Conservation (phyloP, 2,329 filamentous ascomycete genomes). For the Colletotrichum filicis region DNA sequence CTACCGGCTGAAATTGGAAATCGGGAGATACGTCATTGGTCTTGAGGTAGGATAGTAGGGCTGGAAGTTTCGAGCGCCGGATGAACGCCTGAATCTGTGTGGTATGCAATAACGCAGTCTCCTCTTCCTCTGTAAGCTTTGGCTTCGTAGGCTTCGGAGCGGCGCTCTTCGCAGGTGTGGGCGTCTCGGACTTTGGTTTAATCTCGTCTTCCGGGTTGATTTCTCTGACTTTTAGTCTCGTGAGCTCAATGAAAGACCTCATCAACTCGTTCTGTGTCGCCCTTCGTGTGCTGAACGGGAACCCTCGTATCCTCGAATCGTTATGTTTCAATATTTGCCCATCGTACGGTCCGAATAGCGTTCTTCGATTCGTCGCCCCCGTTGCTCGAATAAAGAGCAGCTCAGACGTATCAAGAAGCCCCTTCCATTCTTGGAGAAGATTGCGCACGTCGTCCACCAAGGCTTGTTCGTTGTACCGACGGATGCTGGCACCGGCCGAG, state of each 20-base stretch:
- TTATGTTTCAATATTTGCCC: conserved; percentile 83
- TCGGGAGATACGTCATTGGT: conserved; percentile 77
- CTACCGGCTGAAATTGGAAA: conserved; percentile 79
- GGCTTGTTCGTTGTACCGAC: conserved; percentile 94
- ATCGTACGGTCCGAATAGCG: conserved; percentile 91
- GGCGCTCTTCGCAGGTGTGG: conserved; percentile 47
- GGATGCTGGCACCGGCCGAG: conserved; percentile 89
- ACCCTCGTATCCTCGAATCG: conserved; percentile 83
- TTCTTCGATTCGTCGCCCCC: conserved; percentile 85
- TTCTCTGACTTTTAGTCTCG: conserved; percentile 85
- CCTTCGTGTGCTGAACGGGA: conserved; percentile 91
- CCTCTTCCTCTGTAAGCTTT: conserved; percentile 84
- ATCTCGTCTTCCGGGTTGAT: conserved; percentile 74
- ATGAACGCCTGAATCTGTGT: conserved; percentile 89
- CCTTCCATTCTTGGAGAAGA: conserved; percentile 86
- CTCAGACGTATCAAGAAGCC: conserved; percentile 84
- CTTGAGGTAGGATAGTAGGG: conserved; percentile 84
- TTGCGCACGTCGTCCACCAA: conserved; percentile 88
- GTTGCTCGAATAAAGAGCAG: conserved; percentile 91
- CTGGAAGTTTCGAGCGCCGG: conserved; percentile 89
- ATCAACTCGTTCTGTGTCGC: conserved; percentile 96
- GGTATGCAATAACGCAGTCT: conserved; percentile 84
- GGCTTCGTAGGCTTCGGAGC: conserved; percentile 61
- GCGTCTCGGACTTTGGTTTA: conserved; percentile 53
- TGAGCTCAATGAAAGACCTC: conserved; percentile 93